Evolutionary conservation across 2,329 filamentous ascomycete species (phyloP).

Genomic region (Alternaria atra): DNA sequence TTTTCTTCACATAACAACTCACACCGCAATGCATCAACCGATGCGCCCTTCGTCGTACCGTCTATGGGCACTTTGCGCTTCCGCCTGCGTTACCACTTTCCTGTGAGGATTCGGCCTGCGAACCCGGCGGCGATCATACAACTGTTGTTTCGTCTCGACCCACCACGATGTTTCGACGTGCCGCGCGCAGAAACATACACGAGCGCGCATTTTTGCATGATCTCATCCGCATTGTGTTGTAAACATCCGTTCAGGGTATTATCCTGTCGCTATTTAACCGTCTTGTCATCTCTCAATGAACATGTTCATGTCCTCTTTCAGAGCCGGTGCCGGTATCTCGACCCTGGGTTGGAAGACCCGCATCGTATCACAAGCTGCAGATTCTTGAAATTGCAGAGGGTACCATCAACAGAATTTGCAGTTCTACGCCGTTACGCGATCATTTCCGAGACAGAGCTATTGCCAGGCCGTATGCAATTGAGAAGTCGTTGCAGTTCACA

Average conservation of each 20-base stretch:
- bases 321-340: not conserved
- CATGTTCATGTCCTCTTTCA: not conserved
- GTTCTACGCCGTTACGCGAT: not conserved
- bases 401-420: constrained; percentile 12
- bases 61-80: not conserved
- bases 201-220: not conserved
- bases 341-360: constrained; percentile 5
- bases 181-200: constrained; percentile 10
- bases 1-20: not conserved
- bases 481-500: not conserved
- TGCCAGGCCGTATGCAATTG: not conserved
- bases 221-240: not conserved
- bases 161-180: constrained; percentile 29
- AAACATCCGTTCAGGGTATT: not conserved
- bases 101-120: not conserved
- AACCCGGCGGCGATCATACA: constrained; percentile 31
- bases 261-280: not conserved
- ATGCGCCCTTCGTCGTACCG: not conserved
- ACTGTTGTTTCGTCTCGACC: constrained; percentile 31
- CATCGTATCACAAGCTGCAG: constrained; percentile 8
- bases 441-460: not conserved
- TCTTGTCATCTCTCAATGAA: not conserved
- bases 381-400: constrained; percentile 18
- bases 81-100: not conserved
- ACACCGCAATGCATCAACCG: not conserved